These are phyloP conservation scores for Podospora tetraspora DNA, from an alignment of 495 filamentous ascomycete genomes.

Conservation along the genomic window DNA sequence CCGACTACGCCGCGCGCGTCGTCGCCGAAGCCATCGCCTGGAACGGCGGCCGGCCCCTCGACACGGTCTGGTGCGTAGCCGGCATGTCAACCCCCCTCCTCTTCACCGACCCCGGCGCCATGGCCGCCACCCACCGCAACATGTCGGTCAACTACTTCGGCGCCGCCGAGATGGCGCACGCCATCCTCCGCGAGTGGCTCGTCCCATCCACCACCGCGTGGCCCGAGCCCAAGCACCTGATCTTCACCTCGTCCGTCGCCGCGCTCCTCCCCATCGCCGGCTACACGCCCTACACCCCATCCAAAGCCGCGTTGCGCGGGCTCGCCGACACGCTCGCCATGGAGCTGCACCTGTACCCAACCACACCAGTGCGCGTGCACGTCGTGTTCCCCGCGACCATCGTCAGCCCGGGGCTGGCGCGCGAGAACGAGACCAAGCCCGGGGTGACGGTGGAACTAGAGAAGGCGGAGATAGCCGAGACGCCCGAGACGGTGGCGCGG, in stretches of 20 bases:
- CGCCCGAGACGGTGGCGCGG: slow-evolving; percentile 67
- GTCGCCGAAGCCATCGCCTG: slow-evolving; percentile 72
- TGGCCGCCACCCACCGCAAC: slow-evolving; percentile 62
- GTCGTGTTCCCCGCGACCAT: slow-evolving; percentile 85
- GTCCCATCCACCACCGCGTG: slow-evolving; percentile 31
- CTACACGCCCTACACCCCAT: slow-evolving; percentile 79
- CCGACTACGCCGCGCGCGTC: slow-evolving; percentile 60
- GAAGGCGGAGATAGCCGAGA: slow-evolving; percentile 72
- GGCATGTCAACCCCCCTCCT: slow-evolving; percentile 69
- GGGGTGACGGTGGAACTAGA: slow-evolving; percentile 76
- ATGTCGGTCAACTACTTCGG: slow-evolving; percentile 94
- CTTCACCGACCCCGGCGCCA: slow-evolving; percentile 63
- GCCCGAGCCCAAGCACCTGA: slow-evolving; percentile 62
- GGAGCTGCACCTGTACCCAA: slow-evolving; percentile 75
- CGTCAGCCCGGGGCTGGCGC: slow-evolving; percentile 63
- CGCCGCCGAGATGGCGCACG: slow-evolving; percentile 79
- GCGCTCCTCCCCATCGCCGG: slow-evolving; percentile 74
- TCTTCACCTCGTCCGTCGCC: slow-evolving; percentile 77
- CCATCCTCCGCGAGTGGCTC: slow-evolving; percentile 56
- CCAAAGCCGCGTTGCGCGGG: slow-evolving; percentile 78
- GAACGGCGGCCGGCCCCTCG: slow-evolving; percentile 69
- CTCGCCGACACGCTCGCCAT: slow-evolving; percentile 77
- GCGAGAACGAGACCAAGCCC: slow-evolving; percentile 78
- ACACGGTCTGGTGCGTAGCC: slow-evolving; percentile 90
- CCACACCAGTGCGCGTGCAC: slow-evolving; percentile 67